Base-by-base conservation (phyloP, 2,329 filamentous ascomycete genomes). In the Elsinoe batatas region DNA sequence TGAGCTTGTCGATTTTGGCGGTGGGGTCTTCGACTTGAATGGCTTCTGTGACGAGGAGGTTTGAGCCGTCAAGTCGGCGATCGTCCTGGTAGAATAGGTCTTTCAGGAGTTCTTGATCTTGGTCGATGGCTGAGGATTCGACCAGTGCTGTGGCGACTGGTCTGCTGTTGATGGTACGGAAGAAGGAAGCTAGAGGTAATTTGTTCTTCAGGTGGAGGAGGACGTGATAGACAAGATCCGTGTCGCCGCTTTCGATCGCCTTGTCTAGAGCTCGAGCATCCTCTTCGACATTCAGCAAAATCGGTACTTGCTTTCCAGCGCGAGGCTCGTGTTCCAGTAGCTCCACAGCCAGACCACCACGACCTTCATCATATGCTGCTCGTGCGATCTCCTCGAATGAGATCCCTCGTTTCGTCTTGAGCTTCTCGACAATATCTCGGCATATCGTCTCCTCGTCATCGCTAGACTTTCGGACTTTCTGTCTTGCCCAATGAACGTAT, bases 61-160 rank as follows among this genome's bases (percentile, higher is more conserved):
- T 87, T 0, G 91, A 87, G 2, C 93, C 90, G 61, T 97, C 93
- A 4, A 90, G 75, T 3, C 91, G 82, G 4, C 91, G 83, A 68
- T 98, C 93, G 64, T 97, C 93, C 72, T 97, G 93, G 68, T 98
- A 98, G 73, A 93, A 98, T 3, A 98, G 76, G 66, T 97, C 93
- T 65, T 97, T 98, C 22, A 98, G 80, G 18, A 98, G 71, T 54
- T 87, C 83, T 0, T 81, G 79, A 63, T 95, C 90, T 64, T 95
- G 86, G 51, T 88, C 82, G 51, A 79, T 76, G 0, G 93, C 91
- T 0, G 85, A 85, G 1, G 89, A 81, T 69, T 98, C 93, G 20
- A 98, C 88, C 10, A 98, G 79, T 0, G 93, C 88, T 1, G 88
- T 90, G 3, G 93, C 93, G 22, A 88, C 79, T 0, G 91, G 90